Percentiles rank a stretch among this genome's conserved stretches.
Conservation (phyloP, 2,329 filamentous ascomycete species). For the Raffaelea ambrosiae region DNA sequence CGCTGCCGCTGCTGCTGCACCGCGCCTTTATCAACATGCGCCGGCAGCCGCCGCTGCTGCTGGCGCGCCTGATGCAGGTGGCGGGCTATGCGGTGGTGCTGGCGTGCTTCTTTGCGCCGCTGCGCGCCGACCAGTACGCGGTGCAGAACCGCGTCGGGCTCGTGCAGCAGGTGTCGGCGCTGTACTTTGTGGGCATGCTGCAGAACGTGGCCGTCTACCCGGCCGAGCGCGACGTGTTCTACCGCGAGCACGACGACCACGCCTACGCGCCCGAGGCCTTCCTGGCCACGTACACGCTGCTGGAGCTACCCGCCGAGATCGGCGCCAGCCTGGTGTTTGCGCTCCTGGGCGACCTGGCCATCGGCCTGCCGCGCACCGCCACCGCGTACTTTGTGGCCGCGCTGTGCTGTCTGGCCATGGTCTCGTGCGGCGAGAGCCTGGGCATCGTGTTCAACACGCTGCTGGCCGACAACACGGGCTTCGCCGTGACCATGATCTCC, state of each 20-base stretch:
- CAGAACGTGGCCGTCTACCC: slow-evolving; percentile 34
- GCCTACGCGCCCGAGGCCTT: slow-evolving; percentile 66
- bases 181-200: slow-evolving; percentile 50
- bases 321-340: slow-evolving; percentile 57
- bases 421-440: slow-evolving; percentile 65
- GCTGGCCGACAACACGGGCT: slow-evolving; percentile 61
- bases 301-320: slow-evolving; percentile 67
- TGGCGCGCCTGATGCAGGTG: slow-evolving; percentile 60
- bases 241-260: slow-evolving; percentile 65
- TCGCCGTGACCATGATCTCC: slow-evolving; percentile 65
- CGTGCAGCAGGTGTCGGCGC: slow-evolving; percentile 68
- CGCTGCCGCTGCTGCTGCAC: slow-evolving; percentile 59
- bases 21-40: slow-evolving; percentile 62
- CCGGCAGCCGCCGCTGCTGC: slow-evolving; percentile 54
- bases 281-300: slow-evolving; percentile 58
- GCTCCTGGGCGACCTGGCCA: slow-evolving; percentile 53
- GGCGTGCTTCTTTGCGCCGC: slow-evolving; percentile 61
- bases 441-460: slow-evolving; percentile 77
- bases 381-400: slow-evolving; percentile 59
- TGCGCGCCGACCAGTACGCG: slow-evolving; percentile 59
- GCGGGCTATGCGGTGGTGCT: slow-evolving; percentile 55
- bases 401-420: slow-evolving; percentile 65
- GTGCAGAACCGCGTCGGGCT: slow-evolving; percentile 51
- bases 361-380: slow-evolving; percentile 54
- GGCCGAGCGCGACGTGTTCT: slow-evolving; percentile 53